phyloP scores from a whole-genome alignment of 768 basidiomycete genomes.

The Agrocybe praecox region DNA sequence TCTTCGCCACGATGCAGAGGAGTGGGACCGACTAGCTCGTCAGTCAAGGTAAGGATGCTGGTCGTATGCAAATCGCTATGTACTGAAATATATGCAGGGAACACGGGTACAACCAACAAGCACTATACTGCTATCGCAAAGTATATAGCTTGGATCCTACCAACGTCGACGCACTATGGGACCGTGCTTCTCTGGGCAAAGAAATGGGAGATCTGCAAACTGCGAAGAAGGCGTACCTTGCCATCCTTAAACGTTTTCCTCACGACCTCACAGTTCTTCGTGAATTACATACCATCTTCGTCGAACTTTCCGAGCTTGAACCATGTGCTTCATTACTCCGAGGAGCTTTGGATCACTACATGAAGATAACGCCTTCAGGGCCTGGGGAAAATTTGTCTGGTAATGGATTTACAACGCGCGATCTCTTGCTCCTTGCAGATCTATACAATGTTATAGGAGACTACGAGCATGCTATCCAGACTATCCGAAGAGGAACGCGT shows the following conservation, averaged over 20 bases:
- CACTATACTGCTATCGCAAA: conserved; percentile 90
- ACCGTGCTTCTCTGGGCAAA: conserved; percentile 80
- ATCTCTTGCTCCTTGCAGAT: conserved; percentile 86
- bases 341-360: conserved; percentile 73
- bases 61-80: background rate
- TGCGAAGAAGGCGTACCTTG: conserved; percentile 63
- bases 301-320: conserved; percentile 68
- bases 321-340: conserved; percentile 71
- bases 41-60: conserved; percentile 60
- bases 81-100: conserved; percentile 40
- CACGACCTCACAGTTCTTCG: conserved; percentile 80
- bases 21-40: conserved; percentile 81
- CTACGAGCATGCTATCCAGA: conserved; percentile 65
- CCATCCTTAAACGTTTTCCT: conserved; percentile 74
- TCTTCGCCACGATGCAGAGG: conserved; percentile 79
- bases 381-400: conserved; percentile 38
- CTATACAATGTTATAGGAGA: conserved; percentile 74
- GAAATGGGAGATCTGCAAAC: conserved; percentile 71
- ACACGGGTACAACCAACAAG: conserved; percentile 78
- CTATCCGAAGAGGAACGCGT: conserved; percentile 74
- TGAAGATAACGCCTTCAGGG: conserved; percentile 47
- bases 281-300: conserved; percentile 77
- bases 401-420: conserved; percentile 61
- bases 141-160: conserved; percentile 75
- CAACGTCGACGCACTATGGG: conserved; percentile 89